phyloP scores from a whole-genome alignment of 805 yeast species.

The Yamadazyma scolyti region DNA sequence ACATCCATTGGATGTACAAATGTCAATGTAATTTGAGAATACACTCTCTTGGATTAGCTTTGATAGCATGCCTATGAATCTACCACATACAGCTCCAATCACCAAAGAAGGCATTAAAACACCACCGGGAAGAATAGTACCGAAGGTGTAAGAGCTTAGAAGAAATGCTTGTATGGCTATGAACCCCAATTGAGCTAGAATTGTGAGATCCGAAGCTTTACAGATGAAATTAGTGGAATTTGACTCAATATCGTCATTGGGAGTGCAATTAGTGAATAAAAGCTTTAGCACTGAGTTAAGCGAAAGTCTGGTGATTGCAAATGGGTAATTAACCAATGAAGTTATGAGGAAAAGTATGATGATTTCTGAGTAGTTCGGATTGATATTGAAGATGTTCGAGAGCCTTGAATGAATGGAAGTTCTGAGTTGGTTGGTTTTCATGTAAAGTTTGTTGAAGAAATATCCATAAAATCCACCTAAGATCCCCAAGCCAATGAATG shows the following conservation, averaged over 20 bases:
- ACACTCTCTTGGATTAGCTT: slow-evolving; percentile 42
- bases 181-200: slow-evolving; percentile 27
- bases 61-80: slow-evolving; percentile 51
- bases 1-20: slow-evolving; percentile 41
- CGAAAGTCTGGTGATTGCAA: slow-evolving; percentile 51
- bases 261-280: slow-evolving; percentile 66
- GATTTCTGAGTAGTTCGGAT: slow-evolving; percentile 45
- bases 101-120: slow-evolving; percentile 60
- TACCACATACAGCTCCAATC: slow-evolving; percentile 58
- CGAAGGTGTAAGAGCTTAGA: slow-evolving; percentile 66
- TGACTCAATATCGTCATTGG: slow-evolving; percentile 5
- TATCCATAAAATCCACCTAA: slow-evolving; percentile 69
- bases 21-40: slow-evolving; percentile 28
- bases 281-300: slow-evolving; percentile 54
- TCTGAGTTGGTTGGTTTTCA: slow-evolving; percentile 31
- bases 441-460: slow-evolving; percentile 46
- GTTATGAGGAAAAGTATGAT: slow-evolving; percentile 47
- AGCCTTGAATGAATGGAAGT: slow-evolving; percentile 18
- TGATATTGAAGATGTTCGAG: slow-evolving; percentile 16
- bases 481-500: slow-evolving; percentile 68
- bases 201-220: slow-evolving; percentile 19
- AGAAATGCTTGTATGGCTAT: slow-evolving; percentile 50
- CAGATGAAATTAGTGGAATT: slow-evolving; percentile 36
- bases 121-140: slow-evolving; percentile 68
- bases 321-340: slow-evolving; percentile 52